phyloP scores from a whole-genome alignment of 805 yeast genomes.

The Dipodascopsis tothii region DNA sequence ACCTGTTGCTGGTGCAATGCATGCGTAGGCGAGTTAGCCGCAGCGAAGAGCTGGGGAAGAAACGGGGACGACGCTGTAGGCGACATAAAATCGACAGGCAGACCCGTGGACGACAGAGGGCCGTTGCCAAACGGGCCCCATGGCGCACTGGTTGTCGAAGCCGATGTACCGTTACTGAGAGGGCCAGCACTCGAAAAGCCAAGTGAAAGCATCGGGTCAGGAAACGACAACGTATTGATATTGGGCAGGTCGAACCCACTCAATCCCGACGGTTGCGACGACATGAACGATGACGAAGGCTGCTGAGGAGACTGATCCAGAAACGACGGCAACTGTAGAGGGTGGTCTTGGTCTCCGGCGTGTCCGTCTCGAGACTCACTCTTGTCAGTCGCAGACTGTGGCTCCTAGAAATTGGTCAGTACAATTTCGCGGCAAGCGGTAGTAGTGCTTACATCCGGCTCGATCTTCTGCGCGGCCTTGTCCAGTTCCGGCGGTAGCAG shows the following conservation, averaged over 20 bases:
- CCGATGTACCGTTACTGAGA: too few species aligned
- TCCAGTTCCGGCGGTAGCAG: not conserved
- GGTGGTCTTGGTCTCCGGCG: too few species aligned
- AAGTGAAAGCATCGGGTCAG: not conserved
- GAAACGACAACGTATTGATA: not conserved
- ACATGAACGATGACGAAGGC: not conserved
- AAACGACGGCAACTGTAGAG: not conserved
- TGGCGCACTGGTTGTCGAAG: not conserved
- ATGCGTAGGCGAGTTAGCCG: not conserved
- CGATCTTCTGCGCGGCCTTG: not conserved
- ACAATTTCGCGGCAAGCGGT: too few species aligned
- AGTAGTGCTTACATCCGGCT: too few species aligned
- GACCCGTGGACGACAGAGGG: not conserved
- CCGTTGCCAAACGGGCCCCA: not conserved
- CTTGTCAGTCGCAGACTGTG: too few species aligned
- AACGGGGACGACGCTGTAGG: not conserved
- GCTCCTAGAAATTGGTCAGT: too few species aligned
- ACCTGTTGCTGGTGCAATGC: not conserved
- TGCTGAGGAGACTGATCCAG: not conserved
- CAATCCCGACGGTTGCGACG: not conserved
- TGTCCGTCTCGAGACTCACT: too few species aligned
- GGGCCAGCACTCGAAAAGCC: not conserved
- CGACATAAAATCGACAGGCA: not conserved
- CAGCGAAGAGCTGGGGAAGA: not conserved
- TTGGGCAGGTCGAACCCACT: not conserved